Percentiles rank a stretch among this genome's conserved stretches.
Evolutionary conservation across 352 stramenopile species (phyloP).

Genomic region (Bremia lactucae): DNA sequence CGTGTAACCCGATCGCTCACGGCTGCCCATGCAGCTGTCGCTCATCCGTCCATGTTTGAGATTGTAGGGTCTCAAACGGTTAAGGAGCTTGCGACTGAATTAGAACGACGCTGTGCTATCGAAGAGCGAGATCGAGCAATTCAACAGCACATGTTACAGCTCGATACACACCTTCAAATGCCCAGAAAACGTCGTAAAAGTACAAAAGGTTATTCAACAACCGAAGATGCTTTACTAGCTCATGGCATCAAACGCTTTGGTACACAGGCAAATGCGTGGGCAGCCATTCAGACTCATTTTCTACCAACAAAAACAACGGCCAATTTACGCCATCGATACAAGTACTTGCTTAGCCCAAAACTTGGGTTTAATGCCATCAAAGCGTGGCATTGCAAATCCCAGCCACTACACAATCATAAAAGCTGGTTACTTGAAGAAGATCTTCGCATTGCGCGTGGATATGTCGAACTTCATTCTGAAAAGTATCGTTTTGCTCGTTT

Average conservation of each 20-base stretch:
- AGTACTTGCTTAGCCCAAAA: conserved; percentile 57
- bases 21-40: conserved; percentile 63
- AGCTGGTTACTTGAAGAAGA: conserved; percentile 76
- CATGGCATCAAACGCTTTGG: conserved; percentile 62
- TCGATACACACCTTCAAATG: conserved; percentile 60
- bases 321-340: conserved; percentile 51
- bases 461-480: conserved; percentile 55
- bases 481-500: conserved; percentile 53
- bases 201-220: conserved; percentile 40
- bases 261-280: conserved; percentile 36
- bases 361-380: conserved; percentile 51
- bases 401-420: conserved; percentile 23
- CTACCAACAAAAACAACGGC: conserved; percentile 43
- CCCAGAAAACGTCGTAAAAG: conserved; percentile 31
- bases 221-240: conserved; percentile 56
- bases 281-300: conserved; percentile 50
- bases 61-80: conserved; percentile 56
- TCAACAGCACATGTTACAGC: conserved; percentile 48
- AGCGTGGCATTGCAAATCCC: conserved; percentile 34
- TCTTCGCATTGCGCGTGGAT: conserved; percentile 54
- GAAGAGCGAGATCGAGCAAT: conserved; percentile 41
- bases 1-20: conserved; percentile 72
- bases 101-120: conserved; percentile 33
- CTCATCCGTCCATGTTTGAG: conserved; percentile 82
- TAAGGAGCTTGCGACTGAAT: conserved; percentile 36